Conservation (phyloP, 2,329 filamentous ascomycete genomes). For the Fusarium agapanthi region DNA sequence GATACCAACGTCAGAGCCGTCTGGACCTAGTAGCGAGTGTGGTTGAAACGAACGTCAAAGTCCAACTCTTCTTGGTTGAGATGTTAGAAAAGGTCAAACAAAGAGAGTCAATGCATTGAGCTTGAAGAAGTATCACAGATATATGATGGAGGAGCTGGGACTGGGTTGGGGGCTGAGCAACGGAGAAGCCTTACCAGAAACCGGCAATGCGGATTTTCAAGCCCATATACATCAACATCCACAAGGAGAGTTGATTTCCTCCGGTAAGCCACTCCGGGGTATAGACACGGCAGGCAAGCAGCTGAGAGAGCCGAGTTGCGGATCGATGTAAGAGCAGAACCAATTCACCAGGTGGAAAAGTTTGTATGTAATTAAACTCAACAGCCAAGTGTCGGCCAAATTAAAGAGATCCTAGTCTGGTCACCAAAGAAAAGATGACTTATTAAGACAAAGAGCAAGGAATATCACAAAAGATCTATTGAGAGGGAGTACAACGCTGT, state of each 20-base stretch:
- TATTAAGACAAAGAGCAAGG: conserved; percentile 14
- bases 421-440: conserved; percentile 7
- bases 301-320: conserved; percentile 13
- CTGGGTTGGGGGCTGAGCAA: conserved; percentile 37
- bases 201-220: conserved; percentile 7
- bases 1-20: conserved; percentile 11
- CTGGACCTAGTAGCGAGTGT: conserved; percentile 26
- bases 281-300: conserved; percentile 9
- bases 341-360: conserved; percentile 4
- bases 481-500: conserved; percentile 19
- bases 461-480: conserved; percentile 29
- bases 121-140: conserved; percentile 20
- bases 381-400: conserved; percentile 18
- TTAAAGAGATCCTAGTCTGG: conserved; percentile 8
- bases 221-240: conserved; percentile 21
- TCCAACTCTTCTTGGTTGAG: conserved; percentile 3
- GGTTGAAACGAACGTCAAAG: conserved; percentile 22
- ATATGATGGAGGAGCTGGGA: conserved; percentile 30
- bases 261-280: conserved; percentile 27
- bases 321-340: conserved; percentile 10
- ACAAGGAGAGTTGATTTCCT: conserved; percentile 25
- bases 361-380: conserved; percentile 20
- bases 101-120: conserved; percentile 1
- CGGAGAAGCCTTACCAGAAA: conserved; percentile 33
- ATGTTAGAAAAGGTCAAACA: conserved; percentile 11